phyloP scores from a whole-genome alignment of 768 basidiomycete species.

The Calvatia gigantea region DNA sequence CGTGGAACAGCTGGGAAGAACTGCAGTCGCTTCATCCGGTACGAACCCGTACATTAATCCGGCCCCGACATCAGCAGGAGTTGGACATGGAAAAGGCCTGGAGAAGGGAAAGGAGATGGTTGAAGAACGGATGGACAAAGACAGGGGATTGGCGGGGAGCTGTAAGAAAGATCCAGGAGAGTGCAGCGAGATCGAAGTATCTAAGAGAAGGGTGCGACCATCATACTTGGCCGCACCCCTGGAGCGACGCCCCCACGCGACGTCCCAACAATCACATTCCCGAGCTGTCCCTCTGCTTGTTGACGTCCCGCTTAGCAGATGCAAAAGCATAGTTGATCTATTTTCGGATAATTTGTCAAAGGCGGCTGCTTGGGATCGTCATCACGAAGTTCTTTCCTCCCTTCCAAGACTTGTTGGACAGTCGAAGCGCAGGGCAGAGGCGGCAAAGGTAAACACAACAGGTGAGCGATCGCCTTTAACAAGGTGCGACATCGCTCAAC shows the following conservation, averaged over 20 bases:
- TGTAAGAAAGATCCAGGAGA: too few species aligned
- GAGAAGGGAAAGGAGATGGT: slow-evolving; percentile 1
- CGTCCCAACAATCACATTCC: slow-evolving; percentile 4
- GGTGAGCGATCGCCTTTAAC: background rate
- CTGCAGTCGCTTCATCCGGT: slow-evolving; percentile 11
- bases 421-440: background rate
- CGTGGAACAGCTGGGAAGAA: slow-evolving; percentile 7
- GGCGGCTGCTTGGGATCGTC: background rate
- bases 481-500: background rate
- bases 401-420: background rate
- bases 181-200: too few species aligned
- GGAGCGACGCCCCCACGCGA: slow-evolving; percentile 1
- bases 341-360: slow-evolving; percentile 5
- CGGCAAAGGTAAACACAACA: background rate
- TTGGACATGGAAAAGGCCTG: slow-evolving; percentile 15
- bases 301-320: background rate
- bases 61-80: slow-evolving; percentile 32
- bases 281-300: slow-evolving; percentile 7
- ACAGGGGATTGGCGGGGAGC: background rate
- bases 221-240: background rate
- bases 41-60: slow-evolving; percentile 47
- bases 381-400: background rate
- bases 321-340: slow-evolving; percentile 7
- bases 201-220: slow-evolving; percentile 11
- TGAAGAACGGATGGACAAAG: too few species aligned